Evolutionary conservation across 2,329 filamentous ascomycete species (phyloP).

Genomic region (Epichloe aotearoae): DNA sequence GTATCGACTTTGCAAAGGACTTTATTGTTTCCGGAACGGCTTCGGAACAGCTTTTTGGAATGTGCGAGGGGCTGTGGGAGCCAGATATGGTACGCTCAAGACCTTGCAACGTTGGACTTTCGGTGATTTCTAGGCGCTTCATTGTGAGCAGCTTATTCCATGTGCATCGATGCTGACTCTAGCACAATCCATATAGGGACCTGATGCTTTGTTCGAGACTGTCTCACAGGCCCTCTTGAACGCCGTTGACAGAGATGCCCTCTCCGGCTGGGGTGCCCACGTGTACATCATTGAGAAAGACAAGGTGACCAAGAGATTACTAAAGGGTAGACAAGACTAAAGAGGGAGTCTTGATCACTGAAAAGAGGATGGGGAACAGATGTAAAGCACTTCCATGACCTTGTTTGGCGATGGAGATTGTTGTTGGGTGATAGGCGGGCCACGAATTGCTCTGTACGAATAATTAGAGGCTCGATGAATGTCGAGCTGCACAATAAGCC

Average conservation of each 20-base stretch:
- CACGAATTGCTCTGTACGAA: slow-evolving; percentile 6
- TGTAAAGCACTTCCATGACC: not conserved
- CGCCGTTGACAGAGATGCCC: slow-evolving; percentile 88
- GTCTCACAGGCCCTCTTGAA: slow-evolving; percentile 93
- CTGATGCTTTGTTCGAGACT: slow-evolving; percentile 95
- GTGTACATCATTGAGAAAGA: slow-evolving; percentile 99
- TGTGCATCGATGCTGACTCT: not conserved
- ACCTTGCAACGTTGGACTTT: not conserved
- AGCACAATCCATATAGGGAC: slow-evolving; percentile 39
- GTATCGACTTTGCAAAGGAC: slow-evolving; percentile 98
- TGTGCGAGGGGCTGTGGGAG: slow-evolving; percentile 96
- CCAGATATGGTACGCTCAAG: slow-evolving; percentile 66
- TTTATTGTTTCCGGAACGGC: slow-evolving; percentile 97
- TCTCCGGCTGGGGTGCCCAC: slow-evolving; percentile 96
- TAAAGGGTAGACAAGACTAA: slow-evolving; percentile 95
- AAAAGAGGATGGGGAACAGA: slow-evolving; percentile 3
- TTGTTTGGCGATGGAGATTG: not conserved
- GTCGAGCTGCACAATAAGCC: slow-evolving; percentile 1
- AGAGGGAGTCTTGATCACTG: slow-evolving; percentile 7
- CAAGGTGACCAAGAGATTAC: slow-evolving; percentile 96
- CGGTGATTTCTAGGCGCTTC: not conserved
- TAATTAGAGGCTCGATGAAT: slow-evolving; percentile 9
- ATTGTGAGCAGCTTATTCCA: too few relatives aligned
- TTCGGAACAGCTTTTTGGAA: slow-evolving; percentile 95
- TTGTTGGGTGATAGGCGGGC: not conserved